Conservation (phyloP, 768 basidiomycete species). For the Calocybe gangraenosa region DNA sequence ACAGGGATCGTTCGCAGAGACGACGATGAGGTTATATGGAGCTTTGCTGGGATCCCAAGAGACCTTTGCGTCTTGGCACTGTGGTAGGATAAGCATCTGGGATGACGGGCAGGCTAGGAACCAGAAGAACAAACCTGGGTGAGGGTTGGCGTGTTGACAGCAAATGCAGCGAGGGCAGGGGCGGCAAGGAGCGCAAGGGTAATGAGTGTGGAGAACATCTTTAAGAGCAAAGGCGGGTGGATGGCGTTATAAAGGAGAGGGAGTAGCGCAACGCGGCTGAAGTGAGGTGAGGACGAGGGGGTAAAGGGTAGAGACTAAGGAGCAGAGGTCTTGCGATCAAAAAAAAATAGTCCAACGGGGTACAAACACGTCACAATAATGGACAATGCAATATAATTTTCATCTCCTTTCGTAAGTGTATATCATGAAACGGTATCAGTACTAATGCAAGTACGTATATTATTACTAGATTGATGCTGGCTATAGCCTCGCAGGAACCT, state of each 20-base stretch:
- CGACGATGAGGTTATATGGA: constrained; percentile 61
- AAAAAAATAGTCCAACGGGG: neutral
- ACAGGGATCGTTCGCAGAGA: constrained; percentile 50
- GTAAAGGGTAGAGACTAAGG: neutral
- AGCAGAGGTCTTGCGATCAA: neutral
- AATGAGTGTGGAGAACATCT: constrained; percentile 82
- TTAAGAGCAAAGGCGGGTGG: constrained; percentile 25
- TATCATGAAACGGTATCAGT: too few relatives aligned
- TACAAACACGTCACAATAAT: constrained; percentile 17
- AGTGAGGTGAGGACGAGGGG: constrained; percentile 16
- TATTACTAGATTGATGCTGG: neutral
- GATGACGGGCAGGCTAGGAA: neutral
- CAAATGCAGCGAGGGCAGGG: constrained; percentile 53
- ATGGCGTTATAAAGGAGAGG: constrained; percentile 25
- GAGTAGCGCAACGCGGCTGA: constrained; percentile 21
- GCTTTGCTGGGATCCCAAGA: constrained; percentile 43
- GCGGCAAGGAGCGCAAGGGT: constrained; percentile 61
- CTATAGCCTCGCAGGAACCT: constrained; percentile 41
- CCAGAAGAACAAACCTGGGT: constrained; percentile 43
- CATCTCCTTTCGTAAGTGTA: neutral
- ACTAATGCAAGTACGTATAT: too few relatives aligned
- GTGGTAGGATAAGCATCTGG: neutral
- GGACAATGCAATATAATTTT: neutral
- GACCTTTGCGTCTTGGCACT: constrained; percentile 53
- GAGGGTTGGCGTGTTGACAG: constrained; percentile 46